These are phyloP conservation scores for Vigna radiata DNA, from an alignment of 306 rosid genomes.

Conservation along the genomic window DNA sequence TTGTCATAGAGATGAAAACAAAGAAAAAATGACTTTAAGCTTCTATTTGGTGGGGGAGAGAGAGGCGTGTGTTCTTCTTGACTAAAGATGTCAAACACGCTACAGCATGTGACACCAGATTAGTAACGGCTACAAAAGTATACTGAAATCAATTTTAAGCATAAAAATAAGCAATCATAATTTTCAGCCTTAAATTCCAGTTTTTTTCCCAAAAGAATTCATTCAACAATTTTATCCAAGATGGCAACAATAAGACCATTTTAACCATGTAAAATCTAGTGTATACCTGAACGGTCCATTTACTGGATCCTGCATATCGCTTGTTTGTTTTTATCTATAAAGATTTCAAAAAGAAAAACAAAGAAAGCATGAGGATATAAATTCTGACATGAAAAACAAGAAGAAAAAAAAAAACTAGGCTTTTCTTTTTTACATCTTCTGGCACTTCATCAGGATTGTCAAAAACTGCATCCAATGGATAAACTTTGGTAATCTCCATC, in stretches of 20 bases:
- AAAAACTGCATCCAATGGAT: constrained; percentile 95
- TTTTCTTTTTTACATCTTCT: constrained; percentile 78
- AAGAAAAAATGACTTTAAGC: neutral
- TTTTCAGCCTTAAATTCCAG: constrained; percentile 54
- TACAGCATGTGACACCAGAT: neutral
- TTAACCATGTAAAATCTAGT: constrained; percentile 23
- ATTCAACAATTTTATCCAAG: neutral
- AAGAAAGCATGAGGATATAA: constrained; percentile 46
- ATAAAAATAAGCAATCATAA: constrained; percentile 51
- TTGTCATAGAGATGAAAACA: neutral
- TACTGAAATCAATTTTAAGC: constrained; percentile 21
- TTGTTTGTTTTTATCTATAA: constrained; percentile 85
- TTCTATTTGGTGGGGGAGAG: constrained; percentile 33
- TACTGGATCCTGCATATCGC: constrained; percentile 93
- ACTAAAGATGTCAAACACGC: neutral
- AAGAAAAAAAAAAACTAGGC: neutral
- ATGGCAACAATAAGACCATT: constrained; percentile 19
- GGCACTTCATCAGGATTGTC: constrained; percentile 95
- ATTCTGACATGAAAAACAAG: neutral
- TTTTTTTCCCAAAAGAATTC: neutral
- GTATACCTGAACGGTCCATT: constrained; percentile 73
- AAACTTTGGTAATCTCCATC: constrained; percentile 90
- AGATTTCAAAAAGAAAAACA: constrained; percentile 12
- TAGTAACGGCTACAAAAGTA: neutral
- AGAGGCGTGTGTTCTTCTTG: neutral